Base-by-base conservation (phyloP, 2,329 filamentous ascomycete species). In the Periconia sp. region DNA sequence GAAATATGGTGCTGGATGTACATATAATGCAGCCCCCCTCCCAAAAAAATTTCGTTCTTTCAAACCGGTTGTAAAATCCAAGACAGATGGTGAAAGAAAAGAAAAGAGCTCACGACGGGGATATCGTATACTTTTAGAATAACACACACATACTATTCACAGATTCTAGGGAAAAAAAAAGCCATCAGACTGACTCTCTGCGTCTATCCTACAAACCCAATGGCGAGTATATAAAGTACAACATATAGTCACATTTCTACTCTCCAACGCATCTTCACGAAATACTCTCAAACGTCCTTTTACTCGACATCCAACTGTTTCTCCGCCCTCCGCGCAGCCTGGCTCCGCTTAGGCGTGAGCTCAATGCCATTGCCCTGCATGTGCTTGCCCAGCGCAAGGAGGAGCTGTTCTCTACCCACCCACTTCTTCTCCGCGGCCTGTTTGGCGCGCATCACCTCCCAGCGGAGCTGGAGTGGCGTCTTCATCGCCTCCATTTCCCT, bases 351-450 rank as follows among this genome's bases (percentile, higher is more conserved):
- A 20, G 31, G 14, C 42, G 50, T 47, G 35, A 52, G 13, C 55
- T 63, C 64, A 5, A 57, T 53, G 8, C 54, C 53, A 48, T 65
- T 67, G 35, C 60, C 55, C 49, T 53, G 49, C 58, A 79, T 78
- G 50, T 77, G 67, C 62, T 74, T 64, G 30, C 77, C 77, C 55
- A 80, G 73, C 47, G 63, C 73, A 9, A 65, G 69, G 52, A 80
- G 59, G 55, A 78, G 66, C 40, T 57, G 60, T 13, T 74, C 73
- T 5, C 68, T 64, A 19, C 71, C 56, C 9, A 69, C 63, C 41
- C 63, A 53, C 58, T 60, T 57, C 48, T 53, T 52, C 19, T 53
- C 53, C 44, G 53, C 49, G 23, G 60, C 45, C 57, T 71, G 70
- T 57, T 59, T 62, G 30, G 54, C 61, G 30, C 64, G 59, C 44